A percentile compares a stretch with the other conserved stretches of the same genome.
phyloP scores from a whole-genome alignment of 2,329 filamentous ascomycete species.

The Penicillium sclerotiorum region DNA sequence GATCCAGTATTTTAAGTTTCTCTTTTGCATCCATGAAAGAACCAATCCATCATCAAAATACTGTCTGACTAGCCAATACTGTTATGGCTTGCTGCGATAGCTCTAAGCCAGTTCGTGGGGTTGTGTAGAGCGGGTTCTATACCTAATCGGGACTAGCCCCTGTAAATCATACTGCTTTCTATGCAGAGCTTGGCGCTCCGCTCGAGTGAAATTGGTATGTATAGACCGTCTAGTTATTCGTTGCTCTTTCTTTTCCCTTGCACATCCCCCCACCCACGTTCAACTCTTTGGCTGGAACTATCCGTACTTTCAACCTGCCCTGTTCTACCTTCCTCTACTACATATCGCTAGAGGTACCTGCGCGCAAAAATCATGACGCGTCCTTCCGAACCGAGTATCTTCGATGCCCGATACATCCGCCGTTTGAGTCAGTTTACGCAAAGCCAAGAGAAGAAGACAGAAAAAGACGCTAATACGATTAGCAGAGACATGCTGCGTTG shows the following conservation, averaged over 20 bases:
- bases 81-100: neutral
- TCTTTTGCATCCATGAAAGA: neutral
- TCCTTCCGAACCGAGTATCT: slow-evolving; percentile 2
- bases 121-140: neutral
- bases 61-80: neutral
- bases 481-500: slow-evolving; percentile 17
- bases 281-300: neutral
- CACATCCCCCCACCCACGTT: neutral
- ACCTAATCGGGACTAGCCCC: neutral
- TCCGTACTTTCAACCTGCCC: neutral
- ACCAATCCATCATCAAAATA: neutral
- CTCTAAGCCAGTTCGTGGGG: neutral
- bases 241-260: neutral
- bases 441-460: slow-evolving; percentile 6
- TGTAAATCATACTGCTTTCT: neutral
- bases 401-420: slow-evolving; percentile 16
- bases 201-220: neutral
- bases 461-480: slow-evolving; percentile 8
- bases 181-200: neutral
- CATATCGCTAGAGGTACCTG: neutral
- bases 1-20: neutral
- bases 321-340: neutral
- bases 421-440: slow-evolving; percentile 19
- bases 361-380: neutral
- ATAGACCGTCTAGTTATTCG: neutral